Base-by-base conservation (phyloP, 148 eudicot species). In the Rhododendron ferrugineum region DNA sequence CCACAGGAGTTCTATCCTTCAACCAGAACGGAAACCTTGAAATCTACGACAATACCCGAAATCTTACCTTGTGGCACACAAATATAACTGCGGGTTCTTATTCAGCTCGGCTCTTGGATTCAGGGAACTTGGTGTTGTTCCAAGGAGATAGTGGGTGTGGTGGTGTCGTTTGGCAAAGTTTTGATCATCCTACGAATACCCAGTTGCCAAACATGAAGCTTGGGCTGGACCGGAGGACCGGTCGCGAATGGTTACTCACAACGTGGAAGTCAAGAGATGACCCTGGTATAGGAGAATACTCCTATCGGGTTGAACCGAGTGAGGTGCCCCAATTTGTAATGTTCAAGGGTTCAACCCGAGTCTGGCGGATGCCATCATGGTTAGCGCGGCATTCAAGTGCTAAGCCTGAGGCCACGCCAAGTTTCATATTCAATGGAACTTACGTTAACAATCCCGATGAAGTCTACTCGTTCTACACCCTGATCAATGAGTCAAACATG, bases 1-100 rank as follows among this genome's bases (percentile, higher is more conserved):
- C 82, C 18, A 79, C 85, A 6, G 84, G 86, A 34, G 28, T 84
- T 3, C 46, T 90, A 6, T 73, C 52, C 14, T 49, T 89, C 68
- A 14, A 50, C 70, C 22, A 18, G 30, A 76, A 85, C 44, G 87
- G 87, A 70, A 83, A 72, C 54, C 46, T 88, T 0, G 28, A 44
- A 36, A 70, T 88, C 30, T 11, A 32, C 15, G 78, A 56, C 14
- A 28, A 22, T 2, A 85, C 40, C 30, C 18, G 66, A 23, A 73
- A 34, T 11, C 11, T 86, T 26, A 34, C 37, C 0, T 0, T 60
- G 23, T 60, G 50, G 58, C 22, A 23, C 5, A 82, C 77, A 18
- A 70, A 83, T 47, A 18, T 47, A 4, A 28, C 78, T 0, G 5
- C 3, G 11, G 49, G 7, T n/a, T 26, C 16, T 10, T 44, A 4